These are phyloP conservation scores for Clavispora fructus DNA, from an alignment of 805 yeast genomes.

Conservation along the genomic window DNA sequence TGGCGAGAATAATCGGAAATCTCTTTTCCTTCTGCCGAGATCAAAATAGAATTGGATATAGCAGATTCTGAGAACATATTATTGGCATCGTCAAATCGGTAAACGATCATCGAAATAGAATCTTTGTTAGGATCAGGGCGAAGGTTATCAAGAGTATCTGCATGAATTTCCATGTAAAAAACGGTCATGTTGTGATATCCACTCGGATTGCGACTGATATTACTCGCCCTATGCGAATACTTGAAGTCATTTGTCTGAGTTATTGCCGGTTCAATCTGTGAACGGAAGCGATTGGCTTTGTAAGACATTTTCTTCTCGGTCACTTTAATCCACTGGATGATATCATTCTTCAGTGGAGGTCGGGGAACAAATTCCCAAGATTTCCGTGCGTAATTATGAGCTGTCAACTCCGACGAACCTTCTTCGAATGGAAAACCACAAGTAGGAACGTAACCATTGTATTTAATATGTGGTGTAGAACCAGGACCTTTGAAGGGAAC, in stretches of 20 bases:
- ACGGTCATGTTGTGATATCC: conserved; percentile 47
- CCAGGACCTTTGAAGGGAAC: conserved; percentile 35
- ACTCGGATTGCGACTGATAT: conserved; percentile 30
- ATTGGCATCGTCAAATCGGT: conserved; percentile 48
- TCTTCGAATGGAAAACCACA: not conserved
- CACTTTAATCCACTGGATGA: conserved; percentile 29
- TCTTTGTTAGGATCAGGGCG: conserved; percentile 66
- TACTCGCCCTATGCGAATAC: conserved; percentile 31
- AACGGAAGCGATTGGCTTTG: conserved; percentile 20
- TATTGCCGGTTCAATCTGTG: conserved; percentile 49
- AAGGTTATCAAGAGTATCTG: conserved; percentile 41
- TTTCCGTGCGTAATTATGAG: not conserved
- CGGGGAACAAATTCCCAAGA: conserved; percentile 41
- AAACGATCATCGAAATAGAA: conserved; percentile 54
- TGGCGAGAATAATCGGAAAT: not conserved
- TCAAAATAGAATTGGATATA: conserved; percentile 1
- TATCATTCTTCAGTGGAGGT: conserved; percentile 46
- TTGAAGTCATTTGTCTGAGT: conserved; percentile 37
- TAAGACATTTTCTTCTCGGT: conserved; percentile 9
- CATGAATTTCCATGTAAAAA: conserved; percentile 67
- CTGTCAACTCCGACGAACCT: not conserved
- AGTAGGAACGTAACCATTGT: not conserved
- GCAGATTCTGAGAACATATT: conserved; percentile 8
- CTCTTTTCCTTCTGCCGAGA: conserved; percentile 1
- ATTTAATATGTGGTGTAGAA: conserved; percentile 2